These are phyloP conservation scores for Penicillium mononematosum DNA, from an alignment of 495 filamentous ascomycete genomes.

Conservation along the genomic window DNA sequence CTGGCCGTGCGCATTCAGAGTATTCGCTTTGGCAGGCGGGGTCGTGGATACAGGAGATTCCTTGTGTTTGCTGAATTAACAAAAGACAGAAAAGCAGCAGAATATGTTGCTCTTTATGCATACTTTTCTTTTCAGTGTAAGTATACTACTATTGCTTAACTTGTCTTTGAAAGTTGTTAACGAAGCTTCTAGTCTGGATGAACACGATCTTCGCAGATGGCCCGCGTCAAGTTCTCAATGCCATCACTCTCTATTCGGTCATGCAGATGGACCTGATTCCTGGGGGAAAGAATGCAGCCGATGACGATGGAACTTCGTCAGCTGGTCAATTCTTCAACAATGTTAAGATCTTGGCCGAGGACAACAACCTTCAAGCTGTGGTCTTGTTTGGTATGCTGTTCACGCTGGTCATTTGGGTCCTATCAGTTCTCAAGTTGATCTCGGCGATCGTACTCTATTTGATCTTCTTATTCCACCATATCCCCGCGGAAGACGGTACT, in stretches of 20 bases:
- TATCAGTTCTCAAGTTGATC: slow-evolving; percentile 72
- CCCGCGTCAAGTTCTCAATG: slow-evolving; percentile 86
- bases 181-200: slow-evolving; percentile 64
- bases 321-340: slow-evolving; percentile 73
- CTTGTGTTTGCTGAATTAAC: slow-evolving; percentile 91
- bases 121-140: slow-evolving; percentile 92
- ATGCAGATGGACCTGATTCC: slow-evolving; percentile 67
- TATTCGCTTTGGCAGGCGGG: slow-evolving; percentile 62
- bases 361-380: slow-evolving; percentile 73
- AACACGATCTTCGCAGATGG: slow-evolving; percentile 85
- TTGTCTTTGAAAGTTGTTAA: slow-evolving; percentile 17
- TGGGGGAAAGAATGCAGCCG: slow-evolving; percentile 48
- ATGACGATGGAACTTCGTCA: slow-evolving; percentile 49
- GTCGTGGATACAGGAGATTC: slow-evolving; percentile 78
- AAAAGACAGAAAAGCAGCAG: slow-evolving; percentile 83
- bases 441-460: slow-evolving; percentile 75
- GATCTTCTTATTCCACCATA: slow-evolving; percentile 85
- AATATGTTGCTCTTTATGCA: slow-evolving; percentile 88
- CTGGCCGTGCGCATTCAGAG: slow-evolving; percentile 80
- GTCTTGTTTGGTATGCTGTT: slow-evolving; percentile 88
- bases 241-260: slow-evolving; percentile 80
- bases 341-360: slow-evolving; percentile 62
- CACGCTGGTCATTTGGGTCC: slow-evolving; percentile 84
- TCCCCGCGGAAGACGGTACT: slow-evolving; percentile 73
- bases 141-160: slow-evolving; percentile 17